Percentiles rank a stretch among this genome's conserved stretches.
Evolutionary conservation across 495 filamentous ascomycete genomes (phyloP).

Genomic region (Podospora comata): DNA sequence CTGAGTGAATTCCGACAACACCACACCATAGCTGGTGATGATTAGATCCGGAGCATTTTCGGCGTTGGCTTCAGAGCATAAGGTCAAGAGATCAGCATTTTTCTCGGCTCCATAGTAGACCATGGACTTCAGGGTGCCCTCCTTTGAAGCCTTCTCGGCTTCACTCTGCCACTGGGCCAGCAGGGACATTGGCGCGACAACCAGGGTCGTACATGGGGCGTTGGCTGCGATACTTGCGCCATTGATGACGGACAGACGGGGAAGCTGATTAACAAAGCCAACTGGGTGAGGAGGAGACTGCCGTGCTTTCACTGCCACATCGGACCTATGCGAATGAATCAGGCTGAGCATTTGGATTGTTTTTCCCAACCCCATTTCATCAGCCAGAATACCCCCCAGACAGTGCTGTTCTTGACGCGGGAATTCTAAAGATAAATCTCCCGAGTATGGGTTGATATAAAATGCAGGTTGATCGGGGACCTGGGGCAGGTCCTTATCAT

Average conservation of each 20-base stretch:
- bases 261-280: constrained; percentile 46
- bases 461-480: constrained; percentile 67
- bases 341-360: constrained; percentile 97
- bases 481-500: constrained; percentile 67
- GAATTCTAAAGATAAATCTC: constrained; percentile 89
- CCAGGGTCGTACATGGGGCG: constrained; percentile 87
- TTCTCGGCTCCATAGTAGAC: constrained; percentile 93
- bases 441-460: constrained; percentile 95
- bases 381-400: constrained; percentile 86
- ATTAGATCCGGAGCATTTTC: constrained; percentile 78
- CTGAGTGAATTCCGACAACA: constrained; percentile 83
- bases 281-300: constrained; percentile 30
- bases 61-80: constrained; percentile 74
- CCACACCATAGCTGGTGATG: constrained; percentile 92
- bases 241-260: constrained; percentile 55
- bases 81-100: constrained; percentile 63
- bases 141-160: constrained; percentile 78
- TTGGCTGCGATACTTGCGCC: constrained; percentile 46
- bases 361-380: constrained; percentile 90
- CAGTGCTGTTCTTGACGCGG: constrained; percentile 93
- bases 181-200: constrained; percentile 91
- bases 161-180: constrained; percentile 96
- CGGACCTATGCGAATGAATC: constrained; percentile 77
- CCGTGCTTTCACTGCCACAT: constrained; percentile 57
- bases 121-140: constrained; percentile 75